Conservation (phyloP, 2,329 filamentous ascomycete genomes). For the Nothophoma quercina region DNA sequence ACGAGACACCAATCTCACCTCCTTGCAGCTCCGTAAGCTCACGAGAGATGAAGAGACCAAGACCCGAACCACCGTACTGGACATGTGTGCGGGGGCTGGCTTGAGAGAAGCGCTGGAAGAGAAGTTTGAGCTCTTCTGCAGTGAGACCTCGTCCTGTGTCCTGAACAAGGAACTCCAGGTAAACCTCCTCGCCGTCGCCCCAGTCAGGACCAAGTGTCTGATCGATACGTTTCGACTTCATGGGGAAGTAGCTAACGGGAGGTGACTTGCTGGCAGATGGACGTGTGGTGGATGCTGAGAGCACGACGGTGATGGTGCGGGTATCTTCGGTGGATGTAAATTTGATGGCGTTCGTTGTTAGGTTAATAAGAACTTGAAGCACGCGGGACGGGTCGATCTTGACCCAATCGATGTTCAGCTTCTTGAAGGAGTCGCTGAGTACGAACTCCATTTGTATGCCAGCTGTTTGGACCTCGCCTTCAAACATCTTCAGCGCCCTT, state of each 20-base stretch:
- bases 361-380: conserved; percentile 80
- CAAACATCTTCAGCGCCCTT: conserved; percentile 78
- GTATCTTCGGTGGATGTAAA: conserved; percentile 73
- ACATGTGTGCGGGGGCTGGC: conserved; percentile 78
- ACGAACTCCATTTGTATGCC: conserved; percentile 72
- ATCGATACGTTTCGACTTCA: conserved; percentile 58
- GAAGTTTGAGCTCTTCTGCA: conserved; percentile 72
- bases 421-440: conserved; percentile 67
- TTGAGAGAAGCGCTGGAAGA: conserved; percentile 83
- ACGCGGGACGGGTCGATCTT: conserved; percentile 78
- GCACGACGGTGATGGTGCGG: conserved; percentile 70
- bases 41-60: conserved; percentile 80
- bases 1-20: conserved; percentile 78
- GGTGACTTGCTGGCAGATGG: conserved; percentile 54
- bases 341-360: conserved; percentile 82
- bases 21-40: conserved; percentile 82
- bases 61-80: conserved; percentile 79
- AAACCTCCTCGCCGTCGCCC: conserved; percentile 72
- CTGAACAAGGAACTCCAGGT: conserved; percentile 75
- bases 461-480: conserved; percentile 74
- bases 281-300: conserved; percentile 68
- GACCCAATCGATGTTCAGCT: conserved; percentile 69
- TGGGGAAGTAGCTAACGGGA: conserved; percentile 68
- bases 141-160: conserved; percentile 80
- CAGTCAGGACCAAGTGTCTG: conserved; percentile 67